Conservation (phyloP, 2,329 filamentous ascomycete genomes). For the Beauveria bassiana region DNA sequence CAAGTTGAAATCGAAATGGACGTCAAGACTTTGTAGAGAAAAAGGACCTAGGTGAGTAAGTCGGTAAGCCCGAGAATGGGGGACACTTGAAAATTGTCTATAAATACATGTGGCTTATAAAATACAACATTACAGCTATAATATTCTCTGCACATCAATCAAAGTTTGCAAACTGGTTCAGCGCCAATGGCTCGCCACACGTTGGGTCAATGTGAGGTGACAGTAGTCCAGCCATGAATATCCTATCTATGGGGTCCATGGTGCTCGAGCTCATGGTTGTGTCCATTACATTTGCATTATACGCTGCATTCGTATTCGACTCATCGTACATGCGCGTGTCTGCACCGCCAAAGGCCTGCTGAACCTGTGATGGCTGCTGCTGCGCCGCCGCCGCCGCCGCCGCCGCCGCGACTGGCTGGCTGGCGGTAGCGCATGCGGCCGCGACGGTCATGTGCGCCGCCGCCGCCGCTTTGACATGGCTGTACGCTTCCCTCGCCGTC, state of each 20-base stretch:
- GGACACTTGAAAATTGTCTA: too few species aligned
- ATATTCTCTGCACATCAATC: background rate
- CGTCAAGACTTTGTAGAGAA: too few species aligned
- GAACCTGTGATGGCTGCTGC: too few species aligned
- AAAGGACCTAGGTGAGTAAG: too few species aligned
- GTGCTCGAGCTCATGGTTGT: background rate
- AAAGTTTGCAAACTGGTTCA: background rate
- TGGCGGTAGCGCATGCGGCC: background rate
- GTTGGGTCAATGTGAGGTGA: background rate
- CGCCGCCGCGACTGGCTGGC: background rate
- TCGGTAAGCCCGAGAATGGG: too few species aligned
- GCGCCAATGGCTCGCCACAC: background rate
- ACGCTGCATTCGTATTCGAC: background rate
- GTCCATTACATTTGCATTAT: background rate
- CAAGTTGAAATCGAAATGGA: too few species aligned
- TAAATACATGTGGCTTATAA: too few species aligned
- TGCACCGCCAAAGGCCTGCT: background rate
- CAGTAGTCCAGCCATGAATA: background rate
- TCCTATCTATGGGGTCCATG: background rate
- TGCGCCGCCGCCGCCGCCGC: background rate
- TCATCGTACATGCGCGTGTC: background rate
- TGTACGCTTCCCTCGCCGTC: background rate
- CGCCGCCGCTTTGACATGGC: background rate
- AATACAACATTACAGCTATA: too few species aligned
- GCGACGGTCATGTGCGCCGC: background rate